Evolutionary conservation across 23 red algal genomes (phyloP).

Genomic region (Gracilaria caudata): DNA sequence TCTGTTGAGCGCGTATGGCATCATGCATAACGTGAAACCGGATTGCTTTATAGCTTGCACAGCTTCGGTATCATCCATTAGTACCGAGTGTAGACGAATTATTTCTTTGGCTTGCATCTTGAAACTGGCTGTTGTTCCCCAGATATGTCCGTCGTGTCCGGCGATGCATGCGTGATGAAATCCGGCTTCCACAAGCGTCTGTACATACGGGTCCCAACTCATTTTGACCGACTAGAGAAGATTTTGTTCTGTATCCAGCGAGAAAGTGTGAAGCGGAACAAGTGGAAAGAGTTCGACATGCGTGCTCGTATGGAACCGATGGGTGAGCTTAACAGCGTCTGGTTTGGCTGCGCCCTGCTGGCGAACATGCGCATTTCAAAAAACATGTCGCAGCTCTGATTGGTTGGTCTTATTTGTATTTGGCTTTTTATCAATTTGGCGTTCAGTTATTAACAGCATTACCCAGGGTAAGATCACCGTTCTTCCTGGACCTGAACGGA

Average conservation of each 20-base stretch:
- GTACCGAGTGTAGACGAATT: conserved; percentile 13
- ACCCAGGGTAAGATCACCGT: no score
- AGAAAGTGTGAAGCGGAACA: background rate
- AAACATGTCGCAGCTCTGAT: no score
- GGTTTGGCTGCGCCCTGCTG: background rate
- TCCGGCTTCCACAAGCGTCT: conserved; percentile 35
- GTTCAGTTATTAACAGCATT: no score
- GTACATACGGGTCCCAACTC: conserved; percentile 65
- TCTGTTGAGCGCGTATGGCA: conserved; percentile 50
- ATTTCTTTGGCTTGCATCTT: conserved; percentile 35
- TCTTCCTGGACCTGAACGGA: no score
- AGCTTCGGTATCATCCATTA: conserved; percentile 34
- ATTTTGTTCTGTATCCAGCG: background rate
- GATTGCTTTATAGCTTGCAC: background rate
- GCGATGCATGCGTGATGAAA: conserved; percentile 57
- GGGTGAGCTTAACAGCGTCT: background rate
- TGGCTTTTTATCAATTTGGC: no score
- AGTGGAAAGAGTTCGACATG: background rate
- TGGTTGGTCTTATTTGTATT: no score
- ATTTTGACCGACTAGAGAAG: background rate
- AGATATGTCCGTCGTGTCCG: conserved; percentile 45
- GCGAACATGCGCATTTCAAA: background rate
- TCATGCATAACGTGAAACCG: conserved; percentile 35
- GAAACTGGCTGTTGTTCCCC: conserved; percentile 38
- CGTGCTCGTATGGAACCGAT: no score